These are phyloP conservation scores for Dictyostelium intermedium DNA, from an alignment of 78 protist species.

Conservation along the genomic window DNA sequence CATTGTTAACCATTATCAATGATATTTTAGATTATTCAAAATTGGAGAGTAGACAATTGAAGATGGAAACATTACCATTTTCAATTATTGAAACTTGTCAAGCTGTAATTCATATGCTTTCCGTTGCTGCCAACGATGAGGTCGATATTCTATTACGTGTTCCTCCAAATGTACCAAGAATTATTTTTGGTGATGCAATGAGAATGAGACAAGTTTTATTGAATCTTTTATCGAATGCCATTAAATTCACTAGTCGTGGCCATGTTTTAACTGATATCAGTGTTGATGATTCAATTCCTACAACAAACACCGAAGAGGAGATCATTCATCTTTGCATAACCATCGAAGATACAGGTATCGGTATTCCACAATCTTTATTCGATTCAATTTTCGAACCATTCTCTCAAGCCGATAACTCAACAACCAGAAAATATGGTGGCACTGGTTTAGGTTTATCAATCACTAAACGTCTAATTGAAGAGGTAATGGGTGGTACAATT, in stretches of 20 bases:
- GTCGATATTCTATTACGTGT: slow-evolving; percentile 44
- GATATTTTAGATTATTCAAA: slow-evolving; percentile 81
- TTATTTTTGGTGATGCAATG: slow-evolving; percentile 79
- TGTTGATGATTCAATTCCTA: not conserved
- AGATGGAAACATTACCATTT: slow-evolving; percentile 61
- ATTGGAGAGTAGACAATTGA: slow-evolving; percentile 67
- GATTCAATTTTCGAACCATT: slow-evolving; percentile 57
- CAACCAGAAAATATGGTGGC: slow-evolving; percentile 82
- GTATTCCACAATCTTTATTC: slow-evolving; percentile 60
- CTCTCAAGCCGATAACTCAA: slow-evolving; percentile 70
- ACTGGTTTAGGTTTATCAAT: slow-evolving; percentile 81
- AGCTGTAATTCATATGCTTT: slow-evolving; percentile 57
- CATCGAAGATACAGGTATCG: slow-evolving; percentile 60
- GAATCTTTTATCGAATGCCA: slow-evolving; percentile 72
- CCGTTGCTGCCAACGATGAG: slow-evolving; percentile 66
- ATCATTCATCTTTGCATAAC: slow-evolving; percentile 44
- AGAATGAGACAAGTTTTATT: slow-evolving; percentile 67
- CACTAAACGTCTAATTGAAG: slow-evolving; percentile 65
- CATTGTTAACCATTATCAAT: slow-evolving; percentile 76
- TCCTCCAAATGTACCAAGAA: slow-evolving; percentile 55
- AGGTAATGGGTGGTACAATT: slow-evolving; percentile 79
- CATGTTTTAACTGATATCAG: slow-evolving; percentile 42
- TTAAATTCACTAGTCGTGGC: slow-evolving; percentile 70
- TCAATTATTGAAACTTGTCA: slow-evolving; percentile 54
- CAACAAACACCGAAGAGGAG: slow-evolving; percentile 1